phyloP scores from a whole-genome alignment of 306 rosid genomes.

The Potentilla sterilis region DNA sequence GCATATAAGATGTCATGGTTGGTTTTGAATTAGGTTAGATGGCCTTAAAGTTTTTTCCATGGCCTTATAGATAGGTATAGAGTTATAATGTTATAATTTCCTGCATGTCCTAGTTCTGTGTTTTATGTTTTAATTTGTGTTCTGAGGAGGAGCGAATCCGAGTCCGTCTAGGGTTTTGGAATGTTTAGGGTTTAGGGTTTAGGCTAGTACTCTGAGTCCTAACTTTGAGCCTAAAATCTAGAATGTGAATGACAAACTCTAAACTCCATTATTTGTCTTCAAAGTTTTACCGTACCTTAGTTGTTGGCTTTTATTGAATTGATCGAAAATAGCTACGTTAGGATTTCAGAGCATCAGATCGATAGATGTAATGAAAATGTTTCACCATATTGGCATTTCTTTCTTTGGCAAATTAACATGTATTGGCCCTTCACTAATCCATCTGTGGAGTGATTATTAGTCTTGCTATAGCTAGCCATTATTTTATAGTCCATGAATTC shows the following conservation, averaged over 20 bases:
- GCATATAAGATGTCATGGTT: neutral
- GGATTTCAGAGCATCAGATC: neutral
- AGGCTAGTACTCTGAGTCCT: neutral
- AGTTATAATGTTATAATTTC: too few relatives aligned
- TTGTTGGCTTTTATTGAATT: neutral
- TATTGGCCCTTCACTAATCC: neutral
- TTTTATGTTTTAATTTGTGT: neutral
- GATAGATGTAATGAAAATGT: neutral
- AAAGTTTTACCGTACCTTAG: neutral
- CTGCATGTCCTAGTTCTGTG: neutral
- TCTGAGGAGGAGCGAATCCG: neutral
- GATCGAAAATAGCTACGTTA: neutral
- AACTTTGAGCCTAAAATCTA: neutral
- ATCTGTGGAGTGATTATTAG: neutral
- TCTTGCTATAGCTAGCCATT: neutral
- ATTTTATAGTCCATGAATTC: neutral
- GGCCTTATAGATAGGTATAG: too few relatives aligned
- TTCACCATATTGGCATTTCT: neutral
- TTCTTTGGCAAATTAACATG: neutral
- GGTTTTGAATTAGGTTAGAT: neutral
- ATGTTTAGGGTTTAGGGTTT: neutral
- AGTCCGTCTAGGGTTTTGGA: neutral
- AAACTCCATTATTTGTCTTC: neutral
- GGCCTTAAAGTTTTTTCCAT: neutral
- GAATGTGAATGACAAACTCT: neutral